phyloP scores from a whole-genome alignment of 108 stramenopile species.

The Poteriospumella lacustris region DNA sequence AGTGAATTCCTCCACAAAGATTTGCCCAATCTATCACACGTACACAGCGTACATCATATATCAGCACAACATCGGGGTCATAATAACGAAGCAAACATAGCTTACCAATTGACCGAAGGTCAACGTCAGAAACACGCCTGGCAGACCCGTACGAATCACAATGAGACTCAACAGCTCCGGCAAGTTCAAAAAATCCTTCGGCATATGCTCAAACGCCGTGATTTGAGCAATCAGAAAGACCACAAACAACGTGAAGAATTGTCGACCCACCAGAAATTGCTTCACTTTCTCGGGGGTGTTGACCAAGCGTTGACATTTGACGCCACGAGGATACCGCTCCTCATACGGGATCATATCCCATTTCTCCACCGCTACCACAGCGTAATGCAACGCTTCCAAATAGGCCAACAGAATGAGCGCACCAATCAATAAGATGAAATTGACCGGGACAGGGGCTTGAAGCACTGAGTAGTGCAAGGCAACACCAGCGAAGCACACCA shows the following conservation, averaged over 20 bases:
- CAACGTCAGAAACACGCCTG: neutral
- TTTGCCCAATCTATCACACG: slow-evolving; percentile 1
- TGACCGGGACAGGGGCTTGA: neutral
- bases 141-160: neutral
- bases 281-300: slow-evolving; percentile 4
- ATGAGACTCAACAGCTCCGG: neutral
- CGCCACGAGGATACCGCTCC: neutral
- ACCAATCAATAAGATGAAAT: neutral
- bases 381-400: slow-evolving; percentile 12
- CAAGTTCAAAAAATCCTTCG: neutral
- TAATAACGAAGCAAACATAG: too few species aligned
- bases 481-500: neutral
- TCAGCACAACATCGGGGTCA: too few species aligned
- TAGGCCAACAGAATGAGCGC: neutral
- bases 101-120: slow-evolving; percentile 1
- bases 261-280: slow-evolving; percentile 21
- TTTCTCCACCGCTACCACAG: slow-evolving; percentile 1
- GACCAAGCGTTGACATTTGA: neutral
- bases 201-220: neutral
- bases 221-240: slow-evolving; percentile 12
- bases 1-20: slow-evolving; percentile 14
- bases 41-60: too few species aligned
- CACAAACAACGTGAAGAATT: slow-evolving; percentile 22
- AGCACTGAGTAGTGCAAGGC: neutral
- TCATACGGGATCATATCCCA: neutral